Evolutionary conservation across 352 stramenopile genomes (phyloP).

Genomic region (Globisporangium middletonii): DNA sequence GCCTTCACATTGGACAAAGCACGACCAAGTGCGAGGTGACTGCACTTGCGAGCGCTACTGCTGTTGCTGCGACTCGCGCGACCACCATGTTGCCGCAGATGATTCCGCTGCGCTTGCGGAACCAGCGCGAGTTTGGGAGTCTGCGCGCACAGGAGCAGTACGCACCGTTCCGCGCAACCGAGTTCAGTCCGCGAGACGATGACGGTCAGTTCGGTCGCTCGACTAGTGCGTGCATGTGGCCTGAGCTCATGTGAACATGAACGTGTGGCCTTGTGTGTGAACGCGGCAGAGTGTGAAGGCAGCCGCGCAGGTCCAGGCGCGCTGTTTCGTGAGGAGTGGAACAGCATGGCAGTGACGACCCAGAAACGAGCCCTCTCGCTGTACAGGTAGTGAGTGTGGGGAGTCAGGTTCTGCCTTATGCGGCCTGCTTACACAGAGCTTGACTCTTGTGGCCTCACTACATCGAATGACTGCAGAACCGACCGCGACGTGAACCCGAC

Average conservation of each 20-base stretch:
- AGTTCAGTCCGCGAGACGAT: conserved; percentile 26
- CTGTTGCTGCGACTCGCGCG: neutral
- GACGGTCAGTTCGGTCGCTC: neutral
- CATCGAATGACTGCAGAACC: conserved; percentile 14
- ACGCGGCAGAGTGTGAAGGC: conserved; percentile 12
- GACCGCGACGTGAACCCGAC: conserved; percentile 54
- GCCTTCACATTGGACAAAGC: too few relatives aligned
- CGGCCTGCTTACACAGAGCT: neutral
- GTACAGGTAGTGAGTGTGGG: conserved; percentile 14
- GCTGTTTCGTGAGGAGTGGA: conserved; percentile 39
- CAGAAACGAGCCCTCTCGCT: conserved; percentile 19
- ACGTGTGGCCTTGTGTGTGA: neutral
- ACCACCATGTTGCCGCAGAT: conserved; percentile 18
- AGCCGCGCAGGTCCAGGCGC: conserved; percentile 25
- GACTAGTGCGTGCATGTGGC: neutral
- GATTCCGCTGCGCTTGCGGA: conserved; percentile 42
- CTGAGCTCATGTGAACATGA: neutral
- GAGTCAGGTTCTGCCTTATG: neutral
- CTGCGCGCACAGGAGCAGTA: conserved; percentile 37
- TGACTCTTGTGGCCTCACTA: neutral
- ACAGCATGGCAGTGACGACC: conserved; percentile 27
- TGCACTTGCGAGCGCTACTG: too few relatives aligned
- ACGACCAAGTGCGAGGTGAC: too few relatives aligned
- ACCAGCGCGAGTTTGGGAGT: conserved; percentile 21
- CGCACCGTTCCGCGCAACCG: conserved; percentile 36